Base-by-base conservation (phyloP, 2,329 filamentous ascomycete species). In the Cryphonectria nitschkei region DNA sequence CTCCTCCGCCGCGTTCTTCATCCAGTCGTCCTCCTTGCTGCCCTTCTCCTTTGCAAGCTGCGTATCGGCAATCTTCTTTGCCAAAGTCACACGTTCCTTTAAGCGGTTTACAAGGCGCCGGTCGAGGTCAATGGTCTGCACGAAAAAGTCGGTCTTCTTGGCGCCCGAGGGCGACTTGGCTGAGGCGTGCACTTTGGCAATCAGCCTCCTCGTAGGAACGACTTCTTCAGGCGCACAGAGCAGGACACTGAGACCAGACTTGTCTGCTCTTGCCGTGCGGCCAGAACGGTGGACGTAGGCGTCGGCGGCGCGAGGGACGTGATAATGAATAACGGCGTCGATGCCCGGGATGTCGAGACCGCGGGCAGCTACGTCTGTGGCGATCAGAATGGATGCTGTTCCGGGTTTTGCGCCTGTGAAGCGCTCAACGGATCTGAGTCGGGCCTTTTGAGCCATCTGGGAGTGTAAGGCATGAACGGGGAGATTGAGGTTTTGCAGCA, bases 231-330 rank as follows among this genome's bases (percentile, higher is more conserved):
- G 95, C 0, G 92, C 90, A 78, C 96, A 98, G 67, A 99, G 89
- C 5, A 99, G 84, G 70, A 99, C 90, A 76, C 93, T 97, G 50
- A 93, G 88, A 52, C 96, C 96, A 0, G 87, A 88, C 16, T 88
- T 88, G 29, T 91, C 88, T 3, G 93, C 95, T 77, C 96, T 93
- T 1, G 96, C 96, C 0, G 96, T 98, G 74, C 96, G 93, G 16
- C 96, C 96, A 0, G 96, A 98, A 34, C 96, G 91, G 79, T 99
- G 96, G 19, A 99, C 95, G 78, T 99, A 99, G 64, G 92, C 92
- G 80, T 98, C 95, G 46, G 96, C 96, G 0, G 94, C 87, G 70
- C 95, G 92, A 1, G 96, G 96, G 0, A 98, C 90, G 80, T 99
- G 95, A 82, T 99, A 99, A 82, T 99, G 96, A 26, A 99, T 84